A percentile compares a stretch with the other conserved stretches of the same genome.
Evolutionary conservation across 2,329 filamentous ascomycete species (phyloP).

Genomic region (Diaporthe citrichinensis): DNA sequence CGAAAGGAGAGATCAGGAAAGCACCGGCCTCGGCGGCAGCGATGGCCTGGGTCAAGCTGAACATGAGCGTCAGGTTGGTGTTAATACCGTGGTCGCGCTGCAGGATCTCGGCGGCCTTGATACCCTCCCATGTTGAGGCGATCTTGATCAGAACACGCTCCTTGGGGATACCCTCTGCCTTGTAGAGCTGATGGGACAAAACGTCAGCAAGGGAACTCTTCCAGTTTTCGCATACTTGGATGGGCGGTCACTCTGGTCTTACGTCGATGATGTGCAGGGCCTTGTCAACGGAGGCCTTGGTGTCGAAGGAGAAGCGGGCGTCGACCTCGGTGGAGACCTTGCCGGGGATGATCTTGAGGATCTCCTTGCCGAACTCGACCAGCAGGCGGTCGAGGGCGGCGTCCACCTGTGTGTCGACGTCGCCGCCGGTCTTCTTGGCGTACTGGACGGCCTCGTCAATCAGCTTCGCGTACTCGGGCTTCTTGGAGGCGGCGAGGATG

Average conservation of each 20-base stretch:
- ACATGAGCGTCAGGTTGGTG: slow-evolving; percentile 99
- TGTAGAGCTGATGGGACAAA: slow-evolving; percentile 80
- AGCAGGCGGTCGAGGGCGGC: slow-evolving; percentile 92
- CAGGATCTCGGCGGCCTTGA: slow-evolving; percentile 97
- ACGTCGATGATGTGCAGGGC: slow-evolving; percentile 97
- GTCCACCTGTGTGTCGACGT: slow-evolving; percentile 87
- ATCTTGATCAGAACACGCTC: slow-evolving; percentile 98
- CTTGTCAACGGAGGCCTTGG: slow-evolving; percentile 92
- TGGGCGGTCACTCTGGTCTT: slow-evolving; percentile 50
- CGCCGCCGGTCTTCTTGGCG: slow-evolving; percentile 78
- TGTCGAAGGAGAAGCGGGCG: slow-evolving; percentile 95
- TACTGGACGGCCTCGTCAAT: slow-evolving; percentile 88
- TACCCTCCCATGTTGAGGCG: slow-evolving; percentile 99
- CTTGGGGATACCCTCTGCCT: slow-evolving; percentile 91
- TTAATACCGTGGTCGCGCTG: slow-evolving; percentile 97
- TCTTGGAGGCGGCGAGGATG: slow-evolving; percentile 98
- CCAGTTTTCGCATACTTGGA: neutral
- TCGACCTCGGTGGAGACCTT: slow-evolving; percentile 99
- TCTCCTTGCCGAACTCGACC: slow-evolving; percentile 98
- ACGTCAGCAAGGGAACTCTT: slow-evolving; percentile 31
- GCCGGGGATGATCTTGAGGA: slow-evolving; percentile 95
- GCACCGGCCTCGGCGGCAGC: slow-evolving; percentile 94
- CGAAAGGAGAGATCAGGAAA: slow-evolving; percentile 99
- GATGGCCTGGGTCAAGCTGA: slow-evolving; percentile 95
- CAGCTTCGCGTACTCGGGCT: slow-evolving; percentile 93